These are phyloP conservation scores for Rhodotorula mucilaginosa DNA, from an alignment of 1,284 basidiomycete genomes.

Conservation along the genomic window DNA sequence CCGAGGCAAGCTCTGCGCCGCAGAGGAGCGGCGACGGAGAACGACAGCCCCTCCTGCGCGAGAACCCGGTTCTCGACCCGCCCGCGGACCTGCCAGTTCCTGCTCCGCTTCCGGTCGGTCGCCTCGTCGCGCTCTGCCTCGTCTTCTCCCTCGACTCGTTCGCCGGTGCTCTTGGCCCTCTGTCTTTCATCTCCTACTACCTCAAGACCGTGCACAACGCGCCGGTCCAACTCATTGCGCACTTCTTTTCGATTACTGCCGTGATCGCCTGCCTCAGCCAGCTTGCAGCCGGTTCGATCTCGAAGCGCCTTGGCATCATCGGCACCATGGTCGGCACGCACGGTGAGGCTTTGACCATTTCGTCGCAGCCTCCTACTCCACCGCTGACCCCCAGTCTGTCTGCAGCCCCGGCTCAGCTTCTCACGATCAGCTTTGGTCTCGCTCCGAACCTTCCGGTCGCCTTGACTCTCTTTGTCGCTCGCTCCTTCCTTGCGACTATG, in stretches of 20 bases:
- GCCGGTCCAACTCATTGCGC: constrained; percentile 22
- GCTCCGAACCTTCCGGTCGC: constrained; percentile 21
- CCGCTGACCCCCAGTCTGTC: not conserved
- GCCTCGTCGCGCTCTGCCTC: constrained; percentile 29
- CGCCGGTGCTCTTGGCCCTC: constrained; percentile 28
- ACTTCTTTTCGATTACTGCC: constrained; percentile 24
- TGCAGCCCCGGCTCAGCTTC: constrained; percentile 25
- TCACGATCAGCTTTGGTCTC: constrained; percentile 30
- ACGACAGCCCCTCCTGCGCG: constrained; percentile 26
- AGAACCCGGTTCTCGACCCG: not conserved
- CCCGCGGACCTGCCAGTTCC: not conserved
- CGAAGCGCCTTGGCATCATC: constrained; percentile 29
- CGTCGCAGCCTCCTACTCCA: too few relatives aligned
- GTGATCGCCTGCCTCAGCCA: constrained; percentile 22
- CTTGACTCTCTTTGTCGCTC: constrained; percentile 24
- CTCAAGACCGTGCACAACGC: constrained; percentile 18
- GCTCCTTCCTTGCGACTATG: constrained; percentile 25
- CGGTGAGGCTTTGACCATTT: not conserved
- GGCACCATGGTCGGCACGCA: constrained; percentile 38
- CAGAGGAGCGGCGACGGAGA: constrained; percentile 7
- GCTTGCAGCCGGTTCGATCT: constrained; percentile 22
- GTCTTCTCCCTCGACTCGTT: constrained; percentile 38
- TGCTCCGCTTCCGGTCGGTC: constrained; percentile 11
- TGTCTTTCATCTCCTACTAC: constrained; percentile 38
- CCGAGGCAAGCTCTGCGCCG: too few relatives aligned